phyloP scores from a whole-genome alignment of 805 yeast genomes.

The Lipomyces sp. region DNA sequence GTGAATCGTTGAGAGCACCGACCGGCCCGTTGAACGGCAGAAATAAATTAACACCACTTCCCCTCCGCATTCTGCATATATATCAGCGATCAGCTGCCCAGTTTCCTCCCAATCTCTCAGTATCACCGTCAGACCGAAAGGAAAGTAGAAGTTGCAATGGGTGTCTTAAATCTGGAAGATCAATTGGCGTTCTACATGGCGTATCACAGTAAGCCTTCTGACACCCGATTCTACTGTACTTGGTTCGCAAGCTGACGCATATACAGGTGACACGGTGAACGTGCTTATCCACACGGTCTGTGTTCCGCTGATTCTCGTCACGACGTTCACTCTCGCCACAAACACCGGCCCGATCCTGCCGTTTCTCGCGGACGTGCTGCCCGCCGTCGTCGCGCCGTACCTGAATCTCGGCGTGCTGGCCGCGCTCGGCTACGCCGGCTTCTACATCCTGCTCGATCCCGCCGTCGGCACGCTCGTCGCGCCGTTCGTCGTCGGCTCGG shows the following conservation, averaged over 20 bases:
- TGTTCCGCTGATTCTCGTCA: constrained; percentile 70
- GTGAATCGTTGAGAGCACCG: too few relatives aligned
- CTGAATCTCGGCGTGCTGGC: constrained; percentile 49
- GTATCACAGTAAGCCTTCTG: constrained; percentile 42
- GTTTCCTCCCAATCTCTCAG: too few relatives aligned
- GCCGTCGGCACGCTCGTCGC: constrained; percentile 46
- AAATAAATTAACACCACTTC: too few relatives aligned
- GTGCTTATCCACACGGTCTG: constrained; percentile 73
- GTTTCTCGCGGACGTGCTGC: constrained; percentile 20
- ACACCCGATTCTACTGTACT: too few relatives aligned
- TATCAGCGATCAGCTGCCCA: too few relatives aligned
- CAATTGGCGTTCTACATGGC: constrained; percentile 59
- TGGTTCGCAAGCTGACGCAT: background rate
- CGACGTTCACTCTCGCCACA: constrained; percentile 47
- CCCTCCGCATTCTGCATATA: too few relatives aligned
- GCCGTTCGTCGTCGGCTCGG: constrained; percentile 39
- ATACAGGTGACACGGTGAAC: constrained; percentile 50
- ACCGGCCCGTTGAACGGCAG: too few relatives aligned
- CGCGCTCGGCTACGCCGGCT: constrained; percentile 51
- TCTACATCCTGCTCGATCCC: constrained; percentile 58
- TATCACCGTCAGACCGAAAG: too few relatives aligned
- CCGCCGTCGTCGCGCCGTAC: constrained; percentile 11
- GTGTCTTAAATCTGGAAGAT: constrained; percentile 41
- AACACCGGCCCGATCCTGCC: constrained; percentile 32
- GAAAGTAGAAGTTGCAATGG: constrained; percentile 26